These are phyloP conservation scores for Meripilus lineatus DNA, from an alignment of 1,284 basidiomycete species.

Conservation along the genomic window DNA sequence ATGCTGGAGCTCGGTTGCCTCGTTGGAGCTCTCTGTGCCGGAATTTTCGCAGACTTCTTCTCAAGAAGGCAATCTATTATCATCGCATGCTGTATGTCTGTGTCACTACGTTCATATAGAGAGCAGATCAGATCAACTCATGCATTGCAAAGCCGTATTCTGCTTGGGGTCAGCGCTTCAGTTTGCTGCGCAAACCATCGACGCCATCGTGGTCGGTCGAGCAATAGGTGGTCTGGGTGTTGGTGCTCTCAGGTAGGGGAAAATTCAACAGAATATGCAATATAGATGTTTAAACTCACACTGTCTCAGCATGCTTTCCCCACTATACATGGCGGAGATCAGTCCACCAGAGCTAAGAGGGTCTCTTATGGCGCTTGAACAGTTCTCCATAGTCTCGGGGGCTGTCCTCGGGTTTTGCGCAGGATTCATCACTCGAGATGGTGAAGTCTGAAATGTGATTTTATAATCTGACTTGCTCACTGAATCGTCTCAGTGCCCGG, in stretches of 20 bases:
- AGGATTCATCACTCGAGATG: conserved; percentile 64
- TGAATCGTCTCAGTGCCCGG: conserved; percentile 37
- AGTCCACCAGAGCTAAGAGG: conserved; percentile 78
- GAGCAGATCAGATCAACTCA: conserved; percentile 2
- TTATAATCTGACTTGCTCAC: conserved; percentile 1
- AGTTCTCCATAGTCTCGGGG: conserved; percentile 73
- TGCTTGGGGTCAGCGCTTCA: conserved; percentile 69
- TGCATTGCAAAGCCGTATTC: conserved; percentile 52
- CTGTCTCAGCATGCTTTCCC: conserved; percentile 69
- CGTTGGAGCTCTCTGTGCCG: conserved; percentile 62
- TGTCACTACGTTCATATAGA: neutral
- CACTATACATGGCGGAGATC: conserved; percentile 81
- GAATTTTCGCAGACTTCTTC: conserved; percentile 60
- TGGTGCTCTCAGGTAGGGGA: conserved; percentile 60
- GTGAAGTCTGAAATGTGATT: conserved; percentile 35
- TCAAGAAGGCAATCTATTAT: conserved; percentile 67
- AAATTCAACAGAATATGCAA: no score
- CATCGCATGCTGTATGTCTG: conserved; percentile 53
- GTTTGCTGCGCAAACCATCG: conserved; percentile 50
- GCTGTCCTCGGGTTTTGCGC: conserved; percentile 80
- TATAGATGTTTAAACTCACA: no score
- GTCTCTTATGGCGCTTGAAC: conserved; percentile 75
- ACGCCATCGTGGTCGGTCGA: conserved; percentile 60
- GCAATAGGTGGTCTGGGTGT: conserved; percentile 77
- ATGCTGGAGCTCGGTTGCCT: conserved; percentile 74